These are phyloP conservation scores for Sanghuangporus weigelae DNA, from an alignment of 1,284 basidiomycete species.

Conservation along the genomic window DNA sequence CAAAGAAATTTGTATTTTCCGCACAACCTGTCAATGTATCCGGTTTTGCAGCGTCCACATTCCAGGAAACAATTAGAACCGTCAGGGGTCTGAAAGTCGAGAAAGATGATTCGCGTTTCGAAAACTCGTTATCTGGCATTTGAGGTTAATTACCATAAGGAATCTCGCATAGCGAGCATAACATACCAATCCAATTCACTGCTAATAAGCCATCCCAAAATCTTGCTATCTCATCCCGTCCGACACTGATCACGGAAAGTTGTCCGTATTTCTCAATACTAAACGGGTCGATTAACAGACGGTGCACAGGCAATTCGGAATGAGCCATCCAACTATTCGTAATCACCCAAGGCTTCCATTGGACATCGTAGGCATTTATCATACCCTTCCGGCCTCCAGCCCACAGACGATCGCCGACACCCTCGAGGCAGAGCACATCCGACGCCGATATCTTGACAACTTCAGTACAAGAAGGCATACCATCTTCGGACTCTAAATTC, in stretches of 20 bases:
- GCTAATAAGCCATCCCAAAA: slow-evolving; percentile 92
- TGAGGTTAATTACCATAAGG: slow-evolving; percentile 4
- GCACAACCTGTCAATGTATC: slow-evolving; percentile 57
- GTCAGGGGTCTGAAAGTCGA: slow-evolving; percentile 77
- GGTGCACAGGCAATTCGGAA: slow-evolving; percentile 69
- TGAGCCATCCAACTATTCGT: slow-evolving; percentile 92
- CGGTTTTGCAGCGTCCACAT: slow-evolving; percentile 86
- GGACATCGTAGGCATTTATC: slow-evolving; percentile 81
- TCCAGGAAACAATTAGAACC: slow-evolving; percentile 89
- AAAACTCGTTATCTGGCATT: slow-evolving; percentile 64
- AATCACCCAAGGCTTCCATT: slow-evolving; percentile 71
- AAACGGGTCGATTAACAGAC: slow-evolving; percentile 66
- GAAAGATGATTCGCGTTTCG: slow-evolving; percentile 72
- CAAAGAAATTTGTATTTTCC: slow-evolving; percentile 70
- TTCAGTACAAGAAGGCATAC: slow-evolving; percentile 55
- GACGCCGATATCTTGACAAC: slow-evolving; percentile 76
- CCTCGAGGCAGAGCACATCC: slow-evolving; percentile 75
- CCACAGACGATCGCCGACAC: slow-evolving; percentile 82
- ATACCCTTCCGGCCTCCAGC: slow-evolving; percentile 76
- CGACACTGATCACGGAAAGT: slow-evolving; percentile 73
- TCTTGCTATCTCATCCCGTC: slow-evolving; percentile 69
- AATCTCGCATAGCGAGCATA: slow-evolving; percentile 4
- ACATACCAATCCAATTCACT: slow-evolving; percentile 81
- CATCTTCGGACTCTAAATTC: slow-evolving; percentile 47
- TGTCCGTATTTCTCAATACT: slow-evolving; percentile 60